These are phyloP conservation scores for Aspergillus quadricinctus DNA, from an alignment of 2,329 filamentous ascomycete species.

Conservation along the genomic window DNA sequence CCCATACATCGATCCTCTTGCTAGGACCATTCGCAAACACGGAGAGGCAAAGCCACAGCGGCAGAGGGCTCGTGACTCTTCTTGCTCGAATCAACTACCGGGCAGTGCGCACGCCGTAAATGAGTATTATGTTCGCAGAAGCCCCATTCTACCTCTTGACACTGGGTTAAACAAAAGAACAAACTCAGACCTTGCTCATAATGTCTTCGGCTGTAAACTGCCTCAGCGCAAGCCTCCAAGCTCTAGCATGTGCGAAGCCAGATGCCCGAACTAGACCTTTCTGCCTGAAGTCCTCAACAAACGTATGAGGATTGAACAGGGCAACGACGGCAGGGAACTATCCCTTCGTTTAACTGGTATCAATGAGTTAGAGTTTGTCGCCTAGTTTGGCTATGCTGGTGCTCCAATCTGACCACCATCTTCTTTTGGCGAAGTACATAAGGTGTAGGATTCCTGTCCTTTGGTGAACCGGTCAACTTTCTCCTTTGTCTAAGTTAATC, in stretches of 20 bases:
- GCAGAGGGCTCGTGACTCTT: background rate
- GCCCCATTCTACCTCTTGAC: background rate
- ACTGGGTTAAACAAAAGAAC: background rate
- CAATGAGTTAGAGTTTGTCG: background rate
- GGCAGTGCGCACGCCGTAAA: background rate
- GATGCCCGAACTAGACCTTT: background rate
- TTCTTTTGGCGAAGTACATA: background rate
- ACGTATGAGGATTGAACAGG: background rate
- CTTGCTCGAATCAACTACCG: background rate
- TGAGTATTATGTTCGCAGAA: background rate
- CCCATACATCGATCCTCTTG: background rate
- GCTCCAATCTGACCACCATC: conserved; percentile 8
- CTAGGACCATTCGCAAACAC: background rate
- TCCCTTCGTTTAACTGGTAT: background rate
- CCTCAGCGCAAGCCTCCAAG: background rate
- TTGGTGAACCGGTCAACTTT: background rate
- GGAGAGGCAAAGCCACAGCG: background rate
- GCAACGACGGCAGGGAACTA: background rate
- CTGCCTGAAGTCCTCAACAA: background rate
- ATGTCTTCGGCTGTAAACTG: background rate
- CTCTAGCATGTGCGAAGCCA: background rate
- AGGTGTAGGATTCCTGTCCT: background rate
- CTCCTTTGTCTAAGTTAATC: background rate
- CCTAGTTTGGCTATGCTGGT: background rate
- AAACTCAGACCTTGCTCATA: background rate